Evolutionary conservation across 495 filamentous ascomycete species (phyloP).

Genomic region (Hyphodiscus hymeniophilus): DNA sequence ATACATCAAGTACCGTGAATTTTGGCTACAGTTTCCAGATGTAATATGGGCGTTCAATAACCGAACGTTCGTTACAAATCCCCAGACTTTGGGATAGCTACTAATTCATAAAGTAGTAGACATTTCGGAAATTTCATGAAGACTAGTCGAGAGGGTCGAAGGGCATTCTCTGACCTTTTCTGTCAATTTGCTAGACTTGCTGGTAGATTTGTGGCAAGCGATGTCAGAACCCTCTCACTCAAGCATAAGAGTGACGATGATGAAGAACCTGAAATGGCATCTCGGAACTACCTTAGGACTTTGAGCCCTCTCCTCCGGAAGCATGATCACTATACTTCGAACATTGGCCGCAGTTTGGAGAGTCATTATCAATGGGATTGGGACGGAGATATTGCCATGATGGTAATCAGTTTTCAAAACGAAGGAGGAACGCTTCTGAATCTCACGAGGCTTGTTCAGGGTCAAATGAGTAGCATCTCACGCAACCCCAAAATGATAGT

Average conservation of each 20-base stretch:
- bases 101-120: conserved; percentile 12
- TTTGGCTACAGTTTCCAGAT: conserved; percentile 28
- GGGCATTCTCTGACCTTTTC: conserved; percentile 17
- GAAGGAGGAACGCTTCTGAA: conserved; percentile 13
- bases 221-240: conserved; percentile 26
- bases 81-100: neutral
- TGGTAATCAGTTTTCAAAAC: conserved; percentile 27
- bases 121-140: conserved; percentile 23
- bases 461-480: conserved; percentile 25
- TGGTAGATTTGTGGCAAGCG: conserved; percentile 21
- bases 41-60: conserved; percentile 21
- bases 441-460: conserved; percentile 25
- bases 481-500: conserved; percentile 32
- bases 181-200: conserved; percentile 19
- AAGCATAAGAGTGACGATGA: conserved; percentile 14
- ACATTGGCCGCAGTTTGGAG: conserved; percentile 22
- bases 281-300: conserved; percentile 24
- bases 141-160: conserved; percentile 3
- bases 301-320: conserved; percentile 25
- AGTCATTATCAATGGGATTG: conserved; percentile 27
- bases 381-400: conserved; percentile 19
- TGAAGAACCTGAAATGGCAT: conserved; percentile 23
- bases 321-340: conserved; percentile 21
- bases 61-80: conserved; percentile 14
- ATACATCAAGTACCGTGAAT: conserved; percentile 29